Conservation (phyloP, 2,329 filamentous ascomycete genomes). For the Geosmithia morbida region DNA sequence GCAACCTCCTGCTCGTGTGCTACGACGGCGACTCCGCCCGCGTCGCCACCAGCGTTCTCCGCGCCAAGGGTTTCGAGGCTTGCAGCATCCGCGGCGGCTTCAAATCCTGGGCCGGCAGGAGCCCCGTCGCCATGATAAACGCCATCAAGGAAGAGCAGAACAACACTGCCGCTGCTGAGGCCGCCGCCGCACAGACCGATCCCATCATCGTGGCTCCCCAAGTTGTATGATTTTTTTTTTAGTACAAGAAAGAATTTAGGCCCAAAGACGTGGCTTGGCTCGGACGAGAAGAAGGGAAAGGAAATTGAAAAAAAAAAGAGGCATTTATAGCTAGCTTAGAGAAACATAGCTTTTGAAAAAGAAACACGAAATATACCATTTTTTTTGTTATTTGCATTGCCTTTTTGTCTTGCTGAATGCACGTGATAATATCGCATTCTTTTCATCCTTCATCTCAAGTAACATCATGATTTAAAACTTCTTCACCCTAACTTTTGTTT, state of each 20-base stretch:
- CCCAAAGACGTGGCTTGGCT: too few species aligned
- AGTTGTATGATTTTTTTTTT: not conserved
- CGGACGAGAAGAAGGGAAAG: too few species aligned
- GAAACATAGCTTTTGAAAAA: too few species aligned
- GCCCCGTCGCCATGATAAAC: not conserved
- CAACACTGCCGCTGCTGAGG: not conserved
- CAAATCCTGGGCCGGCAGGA: not conserved
- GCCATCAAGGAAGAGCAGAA: not conserved
- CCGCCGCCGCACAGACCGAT: not conserved
- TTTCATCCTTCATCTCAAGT: too few species aligned
- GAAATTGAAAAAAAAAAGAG: too few species aligned
- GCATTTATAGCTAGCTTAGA: too few species aligned
- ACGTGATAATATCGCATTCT: not conserved
- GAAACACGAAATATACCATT: too few species aligned
- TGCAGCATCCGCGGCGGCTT: constrained; percentile 29
- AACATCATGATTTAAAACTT: too few species aligned
- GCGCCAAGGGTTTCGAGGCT: constrained; percentile 31
- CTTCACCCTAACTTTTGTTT: too few species aligned
- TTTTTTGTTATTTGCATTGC: too few species aligned
- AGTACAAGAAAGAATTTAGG: too few species aligned
- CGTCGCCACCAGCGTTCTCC: constrained; percentile 36
- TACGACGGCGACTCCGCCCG: constrained; percentile 39
- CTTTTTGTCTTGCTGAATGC: too few species aligned
- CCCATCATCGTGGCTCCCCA: not conserved
- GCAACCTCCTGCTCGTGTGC: constrained; percentile 28